Percentiles rank a stretch among this genome's conserved stretches.
phyloP scores from a whole-genome alignment of 1,284 basidiomycete genomes.

The Malassezia brasiliensis region DNA sequence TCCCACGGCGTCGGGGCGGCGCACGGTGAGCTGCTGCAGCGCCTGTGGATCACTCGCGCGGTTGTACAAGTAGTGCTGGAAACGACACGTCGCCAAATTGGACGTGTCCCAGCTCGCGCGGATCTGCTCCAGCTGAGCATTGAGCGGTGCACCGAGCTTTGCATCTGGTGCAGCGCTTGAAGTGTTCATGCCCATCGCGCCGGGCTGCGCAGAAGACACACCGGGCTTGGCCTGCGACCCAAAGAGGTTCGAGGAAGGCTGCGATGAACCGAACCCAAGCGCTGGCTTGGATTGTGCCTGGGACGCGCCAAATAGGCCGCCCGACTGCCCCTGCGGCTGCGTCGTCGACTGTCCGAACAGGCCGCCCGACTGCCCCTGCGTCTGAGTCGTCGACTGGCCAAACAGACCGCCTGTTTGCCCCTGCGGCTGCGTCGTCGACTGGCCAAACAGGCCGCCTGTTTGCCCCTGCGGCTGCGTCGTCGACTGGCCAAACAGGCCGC shows the following conservation, averaged over 20 bases:
- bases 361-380: too few relatives aligned
- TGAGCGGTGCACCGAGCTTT: constrained; percentile 31
- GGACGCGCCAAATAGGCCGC: not conserved
- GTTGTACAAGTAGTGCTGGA: constrained; percentile 41
- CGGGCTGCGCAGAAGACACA: too few relatives aligned
- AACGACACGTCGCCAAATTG: constrained; percentile 36
- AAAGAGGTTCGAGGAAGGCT: too few relatives aligned
- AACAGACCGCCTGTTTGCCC: too few relatives aligned
- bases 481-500: constrained; percentile 3
- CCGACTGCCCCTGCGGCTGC: not conserved
- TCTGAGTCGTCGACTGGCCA: not conserved
- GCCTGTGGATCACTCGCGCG: constrained; percentile 28
- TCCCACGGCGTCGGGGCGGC: constrained; percentile 36
- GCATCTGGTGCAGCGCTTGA: constrained; percentile 15
- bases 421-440: not conserved
- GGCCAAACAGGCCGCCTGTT: constrained; percentile 1
- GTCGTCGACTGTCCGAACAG: too few relatives aligned
- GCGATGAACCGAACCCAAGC: too few relatives aligned
- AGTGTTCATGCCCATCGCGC: too few relatives aligned
- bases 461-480: not conserved
- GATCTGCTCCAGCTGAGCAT: constrained; percentile 33
- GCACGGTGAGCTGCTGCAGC: constrained; percentile 27
- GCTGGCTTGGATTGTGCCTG: too few relatives aligned
- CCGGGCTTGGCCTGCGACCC: too few relatives aligned
- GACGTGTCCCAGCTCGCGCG: constrained; percentile 37